Conservation (phyloP, 345 rosid genomes). For the Eucalyptus coolabah region DNA sequence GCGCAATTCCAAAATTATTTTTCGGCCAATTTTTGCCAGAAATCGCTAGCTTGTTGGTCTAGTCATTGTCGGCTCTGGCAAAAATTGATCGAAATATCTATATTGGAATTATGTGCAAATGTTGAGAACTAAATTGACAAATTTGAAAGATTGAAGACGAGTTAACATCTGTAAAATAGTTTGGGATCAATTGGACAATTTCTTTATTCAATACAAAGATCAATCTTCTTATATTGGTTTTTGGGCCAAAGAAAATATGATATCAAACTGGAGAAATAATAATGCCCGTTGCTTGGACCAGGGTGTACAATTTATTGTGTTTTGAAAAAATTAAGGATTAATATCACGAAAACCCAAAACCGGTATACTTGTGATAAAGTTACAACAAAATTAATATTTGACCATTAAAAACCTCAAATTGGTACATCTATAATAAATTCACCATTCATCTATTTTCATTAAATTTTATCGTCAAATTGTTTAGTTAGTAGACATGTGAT, state of each 20-base stretch:
- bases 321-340: not conserved
- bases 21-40: rapidly evolving
- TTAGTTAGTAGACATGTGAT: too few relatives aligned
- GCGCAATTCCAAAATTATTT: not conserved
- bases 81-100: too few relatives aligned
- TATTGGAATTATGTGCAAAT: too few relatives aligned
- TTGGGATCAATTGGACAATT: too few relatives aligned
- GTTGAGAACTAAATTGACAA: not conserved
- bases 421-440: rapidly evolving
- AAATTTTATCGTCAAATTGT: rapidly evolving
- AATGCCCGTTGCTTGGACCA: not conserved
- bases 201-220: not conserved
- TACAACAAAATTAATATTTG: too few relatives aligned
- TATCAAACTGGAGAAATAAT: not conserved
- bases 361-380: rapidly evolving
- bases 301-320: not conserved
- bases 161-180: rapidly evolving
- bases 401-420: rapidly evolving
- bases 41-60: too few relatives aligned
- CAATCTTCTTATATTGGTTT: not conserved
- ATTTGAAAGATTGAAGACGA: not conserved
- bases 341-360: too few relatives aligned
- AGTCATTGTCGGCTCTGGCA: too few relatives aligned
- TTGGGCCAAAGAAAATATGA: not conserved
- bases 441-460: too few relatives aligned